A percentile compares a stretch with the other conserved stretches of the same genome.
These are phyloP conservation scores for Oleoguttula mirabilis DNA, from an alignment of 495 filamentous ascomycete species.

Conservation along the genomic window DNA sequence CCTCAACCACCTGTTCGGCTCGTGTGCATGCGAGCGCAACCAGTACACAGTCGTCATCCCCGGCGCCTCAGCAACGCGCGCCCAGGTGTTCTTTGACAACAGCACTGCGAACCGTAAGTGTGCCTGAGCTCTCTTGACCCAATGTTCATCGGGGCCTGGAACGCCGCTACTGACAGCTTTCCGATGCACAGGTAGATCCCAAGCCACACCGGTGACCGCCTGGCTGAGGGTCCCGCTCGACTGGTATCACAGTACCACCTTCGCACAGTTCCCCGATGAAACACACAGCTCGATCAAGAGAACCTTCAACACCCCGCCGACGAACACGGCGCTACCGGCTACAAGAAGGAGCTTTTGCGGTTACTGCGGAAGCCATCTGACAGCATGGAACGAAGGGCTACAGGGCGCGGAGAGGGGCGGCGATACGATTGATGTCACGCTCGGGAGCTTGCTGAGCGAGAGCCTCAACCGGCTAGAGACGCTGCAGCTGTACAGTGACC, in stretches of 20 bases:
- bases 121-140: too few species aligned
- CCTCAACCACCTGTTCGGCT: conserved; percentile 45
- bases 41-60: conserved; percentile 65
- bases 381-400: conserved; percentile 66
- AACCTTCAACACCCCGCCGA: conserved; percentile 40
- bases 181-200: conserved; percentile 46
- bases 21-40: conserved; percentile 78
- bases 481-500: conserved; percentile 41
- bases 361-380: conserved; percentile 73
- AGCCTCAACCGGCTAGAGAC: conserved; percentile 59
- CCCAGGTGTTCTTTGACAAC: conserved; percentile 60
- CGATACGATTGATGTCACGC: conserved; percentile 60
- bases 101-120: conserved; percentile 50
- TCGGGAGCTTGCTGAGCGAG: conserved; percentile 54
- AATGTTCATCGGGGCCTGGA: neutral
- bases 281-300: conserved; percentile 58
- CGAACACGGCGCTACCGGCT: conserved; percentile 31
- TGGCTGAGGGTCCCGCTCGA: conserved; percentile 69
- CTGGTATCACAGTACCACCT: conserved; percentile 60
- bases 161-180: neutral
- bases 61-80: conserved; percentile 34
- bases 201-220: conserved; percentile 56
- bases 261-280: conserved; percentile 67
- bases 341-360: conserved; percentile 72
- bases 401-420: conserved; percentile 34